Percentiles rank a stretch among this genome's conserved stretches.
These are phyloP conservation scores for Diutina sp. DNA, from an alignment of 1,139 yeast genomes.

Conservation along the genomic window DNA sequence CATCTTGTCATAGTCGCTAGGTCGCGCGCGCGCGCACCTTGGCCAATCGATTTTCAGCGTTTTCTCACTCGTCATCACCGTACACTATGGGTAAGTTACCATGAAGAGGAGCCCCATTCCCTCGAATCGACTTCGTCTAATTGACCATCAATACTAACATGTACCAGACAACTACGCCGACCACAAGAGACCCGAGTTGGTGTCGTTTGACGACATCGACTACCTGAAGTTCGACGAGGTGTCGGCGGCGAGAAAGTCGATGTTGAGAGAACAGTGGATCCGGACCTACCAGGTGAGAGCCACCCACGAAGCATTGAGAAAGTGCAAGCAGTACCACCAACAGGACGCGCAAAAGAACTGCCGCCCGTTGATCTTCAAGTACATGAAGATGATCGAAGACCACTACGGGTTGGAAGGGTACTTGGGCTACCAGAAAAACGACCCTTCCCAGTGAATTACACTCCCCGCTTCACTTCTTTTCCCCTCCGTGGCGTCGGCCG, in stretches of 20 bases:
- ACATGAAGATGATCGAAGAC: conserved; percentile 59
- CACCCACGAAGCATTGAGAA: conserved; percentile 62
- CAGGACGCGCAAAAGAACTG: conserved; percentile 67
- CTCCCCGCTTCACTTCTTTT: neutral
- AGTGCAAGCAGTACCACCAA: conserved; percentile 63
- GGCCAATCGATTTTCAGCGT: neutral
- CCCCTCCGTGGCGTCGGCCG: neutral
- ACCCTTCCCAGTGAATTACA: conserved; percentile 48
- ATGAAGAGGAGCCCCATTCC: neutral
- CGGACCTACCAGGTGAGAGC: conserved; percentile 56
- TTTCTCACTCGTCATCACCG: conserved; percentile 1
- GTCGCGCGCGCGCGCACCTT: neutral
- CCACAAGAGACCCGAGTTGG: conserved; percentile 61
- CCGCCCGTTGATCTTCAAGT: conserved; percentile 52
- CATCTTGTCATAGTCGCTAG: neutral
- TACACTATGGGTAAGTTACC: neutral
- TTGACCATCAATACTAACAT: neutral
- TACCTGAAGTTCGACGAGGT: conserved; percentile 55
- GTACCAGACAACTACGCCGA: conserved; percentile 16
- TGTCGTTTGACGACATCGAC: conserved; percentile 75
- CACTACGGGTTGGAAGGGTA: conserved; percentile 56
- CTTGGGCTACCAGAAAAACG: conserved; percentile 77
- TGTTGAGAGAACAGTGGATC: conserved; percentile 73
- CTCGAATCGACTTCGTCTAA: neutral
- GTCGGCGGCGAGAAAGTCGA: conserved; percentile 58